phyloP scores from a whole-genome alignment of 2,329 filamentous ascomycete species.

The Trichoderma afroharzianum region DNA sequence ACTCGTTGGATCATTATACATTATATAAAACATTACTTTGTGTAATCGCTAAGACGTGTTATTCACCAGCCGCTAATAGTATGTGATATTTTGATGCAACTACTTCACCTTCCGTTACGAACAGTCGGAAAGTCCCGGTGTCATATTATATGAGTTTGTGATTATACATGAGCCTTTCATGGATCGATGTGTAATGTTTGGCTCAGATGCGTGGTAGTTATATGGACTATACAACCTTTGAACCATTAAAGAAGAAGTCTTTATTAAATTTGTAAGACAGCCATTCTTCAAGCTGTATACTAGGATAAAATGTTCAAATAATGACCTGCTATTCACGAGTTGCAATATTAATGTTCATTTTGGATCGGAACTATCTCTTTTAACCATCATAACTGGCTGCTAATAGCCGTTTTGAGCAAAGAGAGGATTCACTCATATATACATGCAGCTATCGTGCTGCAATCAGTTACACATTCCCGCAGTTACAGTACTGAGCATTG shows the following conservation, averaged over 20 bases:
- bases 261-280: background rate
- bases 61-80: background rate
- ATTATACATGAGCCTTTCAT: background rate
- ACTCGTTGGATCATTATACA: background rate
- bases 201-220: background rate
- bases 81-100: background rate
- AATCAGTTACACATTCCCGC: too few species aligned
- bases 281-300: too few species aligned
- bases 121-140: background rate
- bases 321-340: too few species aligned
- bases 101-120: background rate
- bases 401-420: background rate
- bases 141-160: background rate
- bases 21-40: background rate
- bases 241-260: background rate
- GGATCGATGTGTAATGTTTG: background rate
- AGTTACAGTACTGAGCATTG: too few species aligned
- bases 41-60: background rate
- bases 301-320: too few species aligned
- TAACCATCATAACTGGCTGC: too few species aligned
- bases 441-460: too few species aligned
- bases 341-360: too few species aligned
- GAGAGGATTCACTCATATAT: background rate
- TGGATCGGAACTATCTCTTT: too few species aligned
- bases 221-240: background rate